Evolutionary conservation across 2,329 filamentous ascomycete species (phyloP), one percentile per base, ranked within the genome.

Genomic region (Phialophora verrucosa): DNA sequence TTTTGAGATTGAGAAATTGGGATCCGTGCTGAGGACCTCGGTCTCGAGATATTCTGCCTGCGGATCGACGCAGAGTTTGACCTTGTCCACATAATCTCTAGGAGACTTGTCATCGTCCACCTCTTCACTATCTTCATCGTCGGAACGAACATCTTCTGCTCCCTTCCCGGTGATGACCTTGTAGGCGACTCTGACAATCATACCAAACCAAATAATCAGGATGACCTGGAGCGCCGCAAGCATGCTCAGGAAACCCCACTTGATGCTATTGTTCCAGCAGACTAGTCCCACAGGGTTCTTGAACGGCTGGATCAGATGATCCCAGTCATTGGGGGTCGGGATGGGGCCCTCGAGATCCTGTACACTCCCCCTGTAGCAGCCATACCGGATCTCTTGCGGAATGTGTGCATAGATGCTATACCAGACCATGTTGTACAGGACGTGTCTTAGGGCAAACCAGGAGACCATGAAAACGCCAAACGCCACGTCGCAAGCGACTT

Each of bases 61-160:
- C 10, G 69, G 57, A 23, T 70, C 67, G 51, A 66, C 58, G 55
- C 66, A 64, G 51, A 65, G 53, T 27, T 69, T 64, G 10, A 65
- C 47, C 8, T 64, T 29, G 23, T 68, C 66, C 35, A 70, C 62
- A 23, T 62, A 54, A 20, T 60, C 29, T n/a, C 32, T 50, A 10
- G 55, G 44, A 12, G 27, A 29, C 53, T 62, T 59, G 14, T 62
- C 53, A 7, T 59, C 32, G 8, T 32, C 17, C 4, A 44, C 23
- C 10, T 87, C 87, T 2, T 85, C 88, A 25, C 89, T 91, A 5
- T 82, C 90, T 78, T 96, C 93, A 70, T 92, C 92, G 72, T 97
- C 94, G 69, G 92, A 96, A 63, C 95, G 88, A 20, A 88, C 86
- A 75, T 99, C 95, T 70, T 97, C 93, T 4, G 94, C 93, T 35